Base-by-base conservation (phyloP, 2,329 filamentous ascomycete genomes). In the Tolypocladium nubicola region DNA sequence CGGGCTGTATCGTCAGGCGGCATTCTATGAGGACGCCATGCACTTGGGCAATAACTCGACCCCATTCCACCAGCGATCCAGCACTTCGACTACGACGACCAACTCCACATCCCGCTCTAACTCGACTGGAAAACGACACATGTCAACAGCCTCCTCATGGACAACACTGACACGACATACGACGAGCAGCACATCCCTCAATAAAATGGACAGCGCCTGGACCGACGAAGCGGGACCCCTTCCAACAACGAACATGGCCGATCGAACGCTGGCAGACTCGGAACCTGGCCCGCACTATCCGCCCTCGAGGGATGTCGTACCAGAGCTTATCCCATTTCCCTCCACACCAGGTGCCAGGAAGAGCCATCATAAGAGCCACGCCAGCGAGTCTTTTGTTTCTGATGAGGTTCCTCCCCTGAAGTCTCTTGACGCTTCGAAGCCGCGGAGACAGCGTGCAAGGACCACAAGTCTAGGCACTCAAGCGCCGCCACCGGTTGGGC, bases 131-230 rank as follows among this genome's bases (percentile, higher is more conserved):
- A 76, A 78, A 58, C 79, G 79, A 33, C 80, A 83, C 66, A 73
- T 76, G 53, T 84, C 81, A 14, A 75, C 76, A 19, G 73, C 76
- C 33, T 84, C 81, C 5, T 77, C 75, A 11, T 78, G 77, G 59
- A 82, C 81, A 1, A 77, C 77, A 43, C 72, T 79, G 58, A 83
- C 80, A 6, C 76, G 79, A 6, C 73, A 80, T 65, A 84, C 80
- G 4, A 70, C 73, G 49, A 83, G 79, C 70, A 81, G 76, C 58
- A 75, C 71, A 14, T 79, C 76, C 14, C 64, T 74, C 33, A 72
- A 68, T 64, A 73, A 73, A 61, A 64, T 68, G 62, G 62, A 66
- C 16, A 64, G 59, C 13, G 60, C 64, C 16, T 68, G 69, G 63
- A 62, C 63, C 1, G 71, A 74, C 21, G 61, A 62, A 6, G 61